Percentiles rank a stretch among this genome's conserved stretches.
Conservation (phyloP, 805 yeast species). For the Myxozyma vanderwaltii region DNA sequence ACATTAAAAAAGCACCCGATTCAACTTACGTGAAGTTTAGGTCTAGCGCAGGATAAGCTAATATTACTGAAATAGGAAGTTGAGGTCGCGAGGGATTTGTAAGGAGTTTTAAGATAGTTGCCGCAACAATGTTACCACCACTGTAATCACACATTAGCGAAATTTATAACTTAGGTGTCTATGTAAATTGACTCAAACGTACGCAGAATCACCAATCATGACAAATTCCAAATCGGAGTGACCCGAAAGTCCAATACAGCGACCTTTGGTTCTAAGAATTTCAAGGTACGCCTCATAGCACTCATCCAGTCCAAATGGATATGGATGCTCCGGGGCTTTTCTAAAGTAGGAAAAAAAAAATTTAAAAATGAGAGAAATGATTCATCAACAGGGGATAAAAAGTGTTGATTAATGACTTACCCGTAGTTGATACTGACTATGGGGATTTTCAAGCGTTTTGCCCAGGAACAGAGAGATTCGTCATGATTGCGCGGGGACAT, state of each 20-base stretch:
- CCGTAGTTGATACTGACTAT: constrained; percentile 36
- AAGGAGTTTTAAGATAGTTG: constrained; percentile 33
- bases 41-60: constrained; percentile 40
- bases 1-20: neutral
- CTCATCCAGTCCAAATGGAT: constrained; percentile 38
- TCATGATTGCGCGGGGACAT: constrained; percentile 38
- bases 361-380: no score
- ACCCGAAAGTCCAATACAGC: constrained; percentile 38
- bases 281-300: constrained; percentile 38
- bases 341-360: neutral
- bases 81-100: constrained; percentile 12
- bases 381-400: no score
- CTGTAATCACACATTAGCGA: constrained; percentile 11
- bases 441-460: constrained; percentile 32
- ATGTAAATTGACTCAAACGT: no score
- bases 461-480: constrained; percentile 36
- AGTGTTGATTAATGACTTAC: no score
- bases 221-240: constrained; percentile 29
- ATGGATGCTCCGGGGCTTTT: constrained; percentile 40
- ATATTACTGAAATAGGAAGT: constrained; percentile 36
- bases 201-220: constrained; percentile 39
- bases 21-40: constrained; percentile 37
- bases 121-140: constrained; percentile 39
- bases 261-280: constrained; percentile 35
- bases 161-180: no score